These are phyloP conservation scores for Phytophthora litchii DNA, from an alignment of 352 stramenopile genomes.

Conservation along the genomic window DNA sequence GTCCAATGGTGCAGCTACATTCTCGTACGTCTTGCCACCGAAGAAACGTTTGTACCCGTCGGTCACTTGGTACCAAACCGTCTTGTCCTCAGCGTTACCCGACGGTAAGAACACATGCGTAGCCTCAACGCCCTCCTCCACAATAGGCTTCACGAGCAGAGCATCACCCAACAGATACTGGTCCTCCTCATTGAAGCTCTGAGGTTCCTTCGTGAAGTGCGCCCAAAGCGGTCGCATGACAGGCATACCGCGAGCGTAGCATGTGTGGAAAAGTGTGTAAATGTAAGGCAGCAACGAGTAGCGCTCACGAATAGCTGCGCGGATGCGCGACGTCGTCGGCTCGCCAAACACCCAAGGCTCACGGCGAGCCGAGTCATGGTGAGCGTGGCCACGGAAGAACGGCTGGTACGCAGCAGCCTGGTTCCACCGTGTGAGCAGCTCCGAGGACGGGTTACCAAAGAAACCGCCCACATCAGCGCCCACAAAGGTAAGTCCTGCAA, in stretches of 20 bases:
- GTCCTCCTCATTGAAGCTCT: constrained; percentile 91
- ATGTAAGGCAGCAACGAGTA: constrained; percentile 98
- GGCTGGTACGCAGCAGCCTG: constrained; percentile 96
- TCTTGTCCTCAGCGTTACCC: constrained; percentile 25
- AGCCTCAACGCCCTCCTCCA: constrained; percentile 74
- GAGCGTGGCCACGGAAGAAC: constrained; percentile 99
- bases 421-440: constrained; percentile 97
- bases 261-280: constrained; percentile 90
- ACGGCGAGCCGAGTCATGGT: constrained; percentile 98
- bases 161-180: constrained; percentile 95
- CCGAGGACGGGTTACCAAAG: constrained; percentile 96
- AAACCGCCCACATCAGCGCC: constrained; percentile 99
- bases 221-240: constrained; percentile 97
- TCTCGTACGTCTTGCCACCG: constrained; percentile 61
- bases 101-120: constrained; percentile 92
- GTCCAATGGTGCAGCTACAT: constrained; percentile 89
- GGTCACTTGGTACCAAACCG: constrained; percentile 93
- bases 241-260: constrained; percentile 64
- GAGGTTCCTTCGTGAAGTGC: constrained; percentile 91
- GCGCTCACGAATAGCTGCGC: constrained; percentile 91
- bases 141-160: constrained; percentile 97
- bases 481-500: constrained; percentile 96
- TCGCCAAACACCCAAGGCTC: constrained; percentile 99
- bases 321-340: constrained; percentile 89
- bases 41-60: constrained; percentile 63